phyloP scores from a whole-genome alignment of 345 rosid species.

The Abelmoschus esculentus region DNA sequence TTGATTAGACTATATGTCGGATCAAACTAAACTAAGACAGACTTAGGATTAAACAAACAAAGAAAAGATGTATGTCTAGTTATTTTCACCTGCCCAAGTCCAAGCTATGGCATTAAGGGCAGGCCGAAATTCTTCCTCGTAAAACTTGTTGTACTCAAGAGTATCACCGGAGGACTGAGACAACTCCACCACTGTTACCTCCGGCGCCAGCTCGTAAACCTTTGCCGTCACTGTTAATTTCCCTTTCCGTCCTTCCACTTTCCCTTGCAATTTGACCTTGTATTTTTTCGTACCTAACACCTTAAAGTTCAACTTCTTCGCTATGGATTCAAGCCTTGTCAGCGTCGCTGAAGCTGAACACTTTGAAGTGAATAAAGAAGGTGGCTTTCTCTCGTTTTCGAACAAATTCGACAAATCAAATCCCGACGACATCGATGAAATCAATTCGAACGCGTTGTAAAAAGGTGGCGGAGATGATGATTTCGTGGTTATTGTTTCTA shows the following conservation, averaged over 20 bases:
- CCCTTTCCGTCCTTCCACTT: constrained; percentile 53
- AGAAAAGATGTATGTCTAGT: not conserved
- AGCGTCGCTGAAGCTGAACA: constrained; percentile 35
- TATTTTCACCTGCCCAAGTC: constrained; percentile 81
- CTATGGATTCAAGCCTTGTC: constrained; percentile 45
- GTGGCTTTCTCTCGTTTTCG: constrained; percentile 36
- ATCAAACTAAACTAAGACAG: not conserved
- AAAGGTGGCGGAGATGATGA: constrained; percentile 24
- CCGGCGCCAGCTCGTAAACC: constrained; percentile 56
- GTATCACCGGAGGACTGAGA: constrained; percentile 57
- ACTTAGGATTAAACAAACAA: not conserved
- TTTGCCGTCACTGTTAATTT: constrained; percentile 48
- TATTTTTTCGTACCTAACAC: constrained; percentile 35
- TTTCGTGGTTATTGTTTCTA: not conserved
- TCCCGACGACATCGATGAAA: constrained; percentile 79
- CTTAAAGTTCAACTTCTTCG: constrained; percentile 45
- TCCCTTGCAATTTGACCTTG: constrained; percentile 41
- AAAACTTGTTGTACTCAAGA: constrained; percentile 44
- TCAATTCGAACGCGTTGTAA: constrained; percentile 64
- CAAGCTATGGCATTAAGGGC: constrained; percentile 77
- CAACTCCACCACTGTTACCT: constrained; percentile 59
- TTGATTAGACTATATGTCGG: not conserved
- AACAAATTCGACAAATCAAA: constrained; percentile 70
- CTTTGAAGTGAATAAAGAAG: constrained; percentile 55
- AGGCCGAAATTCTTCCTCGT: constrained; percentile 61